Base-by-base conservation (phyloP, 805 yeast genomes). In the Saccharomycopsis fodiens region DNA sequence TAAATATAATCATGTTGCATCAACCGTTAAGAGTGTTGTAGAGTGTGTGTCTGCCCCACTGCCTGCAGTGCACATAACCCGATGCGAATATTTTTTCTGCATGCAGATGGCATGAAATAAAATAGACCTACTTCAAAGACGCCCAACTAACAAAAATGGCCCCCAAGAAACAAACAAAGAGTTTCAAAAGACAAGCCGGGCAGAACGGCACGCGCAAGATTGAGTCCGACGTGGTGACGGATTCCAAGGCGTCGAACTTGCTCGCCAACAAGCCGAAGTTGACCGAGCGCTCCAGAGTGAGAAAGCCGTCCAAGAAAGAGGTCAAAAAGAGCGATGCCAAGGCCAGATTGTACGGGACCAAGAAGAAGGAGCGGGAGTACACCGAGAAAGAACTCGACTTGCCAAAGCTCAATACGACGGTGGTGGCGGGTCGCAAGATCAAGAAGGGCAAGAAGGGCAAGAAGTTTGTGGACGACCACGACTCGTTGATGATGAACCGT, bases 371-470 rank as follows among this genome's bases (percentile, higher is more conserved):
- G 39, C 39, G 41, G 22, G 42, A 16, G 5, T 46, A 43, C 27
- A 39, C 46, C 8, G 97, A 89, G 54, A 82, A 79, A 50, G 95
- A 88, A 55, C 68, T 89, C 34, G 78, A 82, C 37, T 67, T 89
- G 30, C 97, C 96, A 23, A 70, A 73, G 21, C 70, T 91, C 57
- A 91, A 91, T 62, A 82, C 76, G 53, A 86, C 96, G 3, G 73
- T 89, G 29, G 74, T 78, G 39, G 96, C 97, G 1, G 97, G 97
- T 32, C 81, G 82, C 41, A 78, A 76, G 50, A 79, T 78, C 57
- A 74, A 71, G 55, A 69, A 69, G 39, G 97, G 97, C 39, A 91
- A 91, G 66, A 89, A 89, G 60, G 93, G 93, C 32, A 85, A 85
- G 66, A 80, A 79, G 57, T 83, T 85, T 59, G 74, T 85, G 22